Base-by-base conservation (phyloP, 768 basidiomycete genomes). In the Auriscalpium vulgare region DNA sequence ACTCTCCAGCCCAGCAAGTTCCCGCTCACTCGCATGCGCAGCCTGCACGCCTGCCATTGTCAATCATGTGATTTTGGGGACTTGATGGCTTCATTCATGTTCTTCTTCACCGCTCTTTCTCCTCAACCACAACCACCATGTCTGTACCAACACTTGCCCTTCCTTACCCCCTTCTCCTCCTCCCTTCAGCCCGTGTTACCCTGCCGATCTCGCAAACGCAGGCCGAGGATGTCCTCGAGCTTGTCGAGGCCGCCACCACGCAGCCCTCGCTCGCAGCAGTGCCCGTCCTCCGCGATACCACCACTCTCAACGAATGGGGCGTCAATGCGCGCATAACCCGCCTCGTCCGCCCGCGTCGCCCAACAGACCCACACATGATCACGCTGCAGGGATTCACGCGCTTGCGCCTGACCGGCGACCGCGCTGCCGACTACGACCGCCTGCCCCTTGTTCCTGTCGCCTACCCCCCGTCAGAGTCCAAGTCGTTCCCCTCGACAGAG, bases 351-450 rank as follows among this genome's bases (percentile, higher is more conserved):
- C 73, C 80, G 2, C 65, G 75, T 10, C 75, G 82, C 50, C 77
- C 80, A 50, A 71, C 77, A 10, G 79, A 85, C 57, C 78, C 84
- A 8, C 88, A 85, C 68, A 70, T 86, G 16, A 76, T 91, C 53
- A 83, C 84, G 10, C 75, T 92, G 10, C 85, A 86, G 46, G 90
- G 90, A 45, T 71, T 89, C 47, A 76, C 83, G 6, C 79, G 90
- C 49, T 70, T 91, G 19, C 78, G 79, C 54, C 74, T 90, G 37
- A 69, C 78, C 45, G 60, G 69, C 7, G 62, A 69, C 6, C 74
- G 75, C 55, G 70, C 75, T 13, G 75, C 84, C 11, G 37, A 83
- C 54, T 76, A 78, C 17, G 59, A 51, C 19, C 49, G 56, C 16
- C 64, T 67, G 19, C 64, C 62, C 9, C 62, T 68, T 45, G 47